Conservation (phyloP, 495 filamentous ascomycete species). For the Geoglossum glabrum region DNA sequence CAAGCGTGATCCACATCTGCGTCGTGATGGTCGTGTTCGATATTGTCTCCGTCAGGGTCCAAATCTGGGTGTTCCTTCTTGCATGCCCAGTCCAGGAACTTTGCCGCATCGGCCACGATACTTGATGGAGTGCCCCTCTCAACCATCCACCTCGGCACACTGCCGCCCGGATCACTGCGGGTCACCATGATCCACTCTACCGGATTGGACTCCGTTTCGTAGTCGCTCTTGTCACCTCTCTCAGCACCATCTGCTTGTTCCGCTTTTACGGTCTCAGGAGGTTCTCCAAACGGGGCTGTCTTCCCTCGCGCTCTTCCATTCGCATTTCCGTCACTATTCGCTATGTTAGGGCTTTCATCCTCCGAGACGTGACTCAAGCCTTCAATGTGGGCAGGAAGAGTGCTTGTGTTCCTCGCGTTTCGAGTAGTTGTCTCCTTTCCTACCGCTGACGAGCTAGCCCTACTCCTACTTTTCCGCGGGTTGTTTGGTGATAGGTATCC, state of each 20-base stretch:
- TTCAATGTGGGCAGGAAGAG: not conserved
- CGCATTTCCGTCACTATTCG: constrained; percentile 1
- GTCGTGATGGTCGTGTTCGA: not conserved
- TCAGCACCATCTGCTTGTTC: constrained; percentile 18
- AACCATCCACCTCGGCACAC: constrained; percentile 82
- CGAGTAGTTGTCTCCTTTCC: constrained; percentile 11
- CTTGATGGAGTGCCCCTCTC: constrained; percentile 75
- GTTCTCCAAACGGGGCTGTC: constrained; percentile 29
- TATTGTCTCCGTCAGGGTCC: not conserved
- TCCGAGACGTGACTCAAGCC: not conserved
- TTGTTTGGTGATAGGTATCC: constrained; percentile 19
- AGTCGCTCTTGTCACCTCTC: constrained; percentile 14
- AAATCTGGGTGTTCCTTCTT: constrained; percentile 23
- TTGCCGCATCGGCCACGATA: constrained; percentile 62
- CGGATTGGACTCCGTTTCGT: constrained; percentile 35
- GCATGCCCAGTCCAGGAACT: constrained; percentile 73
- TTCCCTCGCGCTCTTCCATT: constrained; percentile 20
- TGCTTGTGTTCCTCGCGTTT: constrained; percentile 6
- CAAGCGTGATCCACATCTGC: not conserved
- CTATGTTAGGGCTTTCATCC: not conserved
- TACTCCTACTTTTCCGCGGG: constrained; percentile 2
- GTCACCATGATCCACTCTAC: constrained; percentile 97
- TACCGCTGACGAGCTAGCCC: constrained; percentile 4
- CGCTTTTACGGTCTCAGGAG: constrained; percentile 20
- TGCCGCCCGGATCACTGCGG: constrained; percentile 81